A percentile compares a stretch with the other conserved stretches of the same genome.
phyloP scores from a whole-genome alignment of 169 alveolate genomes.

The Theileria luwenshuni region DNA sequence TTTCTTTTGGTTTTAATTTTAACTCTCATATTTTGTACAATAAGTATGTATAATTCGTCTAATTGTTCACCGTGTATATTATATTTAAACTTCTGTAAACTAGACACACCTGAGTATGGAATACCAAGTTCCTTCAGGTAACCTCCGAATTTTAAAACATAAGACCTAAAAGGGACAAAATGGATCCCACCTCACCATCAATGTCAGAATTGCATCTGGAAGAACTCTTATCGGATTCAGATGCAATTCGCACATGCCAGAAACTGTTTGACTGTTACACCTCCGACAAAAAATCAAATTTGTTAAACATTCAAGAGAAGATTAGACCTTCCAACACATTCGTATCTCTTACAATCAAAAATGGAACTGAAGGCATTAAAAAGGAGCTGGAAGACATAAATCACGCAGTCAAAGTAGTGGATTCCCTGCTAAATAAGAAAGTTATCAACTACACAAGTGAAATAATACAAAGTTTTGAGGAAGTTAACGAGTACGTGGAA shows the following conservation, averaged over 20 bases:
- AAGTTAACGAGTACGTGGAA: constrained; percentile 30
- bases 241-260: constrained; percentile 37
- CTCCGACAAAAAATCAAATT: constrained; percentile 5
- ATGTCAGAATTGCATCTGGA: constrained; percentile 22
- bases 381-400: constrained; percentile 37
- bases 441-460: constrained; percentile 57
- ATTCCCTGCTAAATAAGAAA: constrained; percentile 41
- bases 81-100: no score
- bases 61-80: no score
- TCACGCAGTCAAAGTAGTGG: constrained; percentile 40
- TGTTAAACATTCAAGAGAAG: constrained; percentile 1
- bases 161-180: no score
- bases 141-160: no score
- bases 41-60: no score
- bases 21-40: no score
- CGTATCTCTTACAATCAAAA: constrained; percentile 18
- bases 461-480: constrained; percentile 49
- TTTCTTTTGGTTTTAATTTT: no score
- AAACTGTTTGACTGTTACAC: constrained; percentile 27
- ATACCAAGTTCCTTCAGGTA: no score
- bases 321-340: constrained; percentile 37
- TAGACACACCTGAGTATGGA: no score
- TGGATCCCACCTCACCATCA: constrained; percentile 7
- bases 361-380: constrained; percentile 35
- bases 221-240: constrained; percentile 35